Conservation (phyloP, 352 stramenopile genomes). For the Phytophthora tentaculata region DNA sequence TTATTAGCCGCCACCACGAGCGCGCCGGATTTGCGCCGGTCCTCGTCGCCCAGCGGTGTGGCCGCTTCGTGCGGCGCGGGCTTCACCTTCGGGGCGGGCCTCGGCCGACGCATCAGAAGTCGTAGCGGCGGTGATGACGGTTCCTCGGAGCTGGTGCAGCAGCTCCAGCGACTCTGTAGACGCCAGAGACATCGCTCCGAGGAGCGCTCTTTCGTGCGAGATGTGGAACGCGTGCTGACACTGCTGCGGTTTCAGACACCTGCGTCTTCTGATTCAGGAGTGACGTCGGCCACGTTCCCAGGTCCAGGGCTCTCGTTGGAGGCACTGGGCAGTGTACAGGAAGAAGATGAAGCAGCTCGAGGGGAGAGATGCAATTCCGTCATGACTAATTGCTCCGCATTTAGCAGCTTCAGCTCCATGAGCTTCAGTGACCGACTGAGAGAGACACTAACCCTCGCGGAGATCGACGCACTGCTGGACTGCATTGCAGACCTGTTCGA, state of each 20-base stretch:
- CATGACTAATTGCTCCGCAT: constrained; percentile 18
- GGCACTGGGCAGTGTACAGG: constrained; percentile 35
- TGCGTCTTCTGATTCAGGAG: constrained; percentile 2
- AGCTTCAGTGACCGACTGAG: constrained; percentile 18
- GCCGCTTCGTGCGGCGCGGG: not conserved
- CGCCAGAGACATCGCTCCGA: constrained; percentile 70
- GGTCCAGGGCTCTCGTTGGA: constrained; percentile 23
- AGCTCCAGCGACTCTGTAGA: constrained; percentile 67
- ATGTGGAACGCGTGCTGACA: constrained; percentile 68
- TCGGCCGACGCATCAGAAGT: constrained; percentile 25
- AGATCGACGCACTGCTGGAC: constrained; percentile 70
- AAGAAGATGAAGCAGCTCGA: constrained; percentile 21
- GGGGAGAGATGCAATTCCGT: constrained; percentile 14
- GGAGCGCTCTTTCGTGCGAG: constrained; percentile 68
- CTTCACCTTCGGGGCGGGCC: constrained; percentile 1
- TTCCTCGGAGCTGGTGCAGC: constrained; percentile 60
- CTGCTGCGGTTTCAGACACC: constrained; percentile 39
- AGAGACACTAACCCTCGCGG: constrained; percentile 35
- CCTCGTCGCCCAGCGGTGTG: constrained; percentile 20
- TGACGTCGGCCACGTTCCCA: constrained; percentile 40
- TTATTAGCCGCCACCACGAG: constrained; percentile 12
- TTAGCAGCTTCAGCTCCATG: constrained; percentile 25
- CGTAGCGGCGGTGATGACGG: constrained; percentile 37
- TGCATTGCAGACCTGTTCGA: constrained; percentile 76
- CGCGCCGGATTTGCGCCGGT: constrained; percentile 21